phyloP scores from a whole-genome alignment of 1,284 basidiomycete species.

The Papiliotrema fonsecae region DNA sequence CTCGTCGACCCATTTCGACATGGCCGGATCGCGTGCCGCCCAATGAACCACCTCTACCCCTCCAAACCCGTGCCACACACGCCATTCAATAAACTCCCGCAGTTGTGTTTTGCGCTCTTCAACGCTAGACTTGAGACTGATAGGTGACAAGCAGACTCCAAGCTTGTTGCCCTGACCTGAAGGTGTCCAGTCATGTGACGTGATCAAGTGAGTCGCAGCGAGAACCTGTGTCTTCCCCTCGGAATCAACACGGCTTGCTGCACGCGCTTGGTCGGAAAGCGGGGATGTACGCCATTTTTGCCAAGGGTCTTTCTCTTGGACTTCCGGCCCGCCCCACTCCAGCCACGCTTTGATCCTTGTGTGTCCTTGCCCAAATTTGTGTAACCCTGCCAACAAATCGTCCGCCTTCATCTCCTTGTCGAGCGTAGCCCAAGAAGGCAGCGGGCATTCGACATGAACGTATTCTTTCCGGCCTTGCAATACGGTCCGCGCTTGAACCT shows the following conservation, averaged over 20 bases:
- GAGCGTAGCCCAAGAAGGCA: conserved; percentile 7
- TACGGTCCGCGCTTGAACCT: background rate
- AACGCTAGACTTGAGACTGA: conserved; percentile 1
- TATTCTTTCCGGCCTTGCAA: conserved; percentile 7
- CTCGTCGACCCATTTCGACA: conserved; percentile 3
- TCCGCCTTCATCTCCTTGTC: conserved; percentile 2
- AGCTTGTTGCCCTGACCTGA: background rate
- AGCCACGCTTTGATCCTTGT: background rate
- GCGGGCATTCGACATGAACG: conserved; percentile 5
- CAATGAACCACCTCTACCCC: conserved; percentile 9
- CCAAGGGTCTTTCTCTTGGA: background rate
- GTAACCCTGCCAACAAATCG: background rate
- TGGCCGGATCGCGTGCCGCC: conserved; percentile 4
- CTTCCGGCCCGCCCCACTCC: background rate
- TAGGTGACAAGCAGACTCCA: conserved; percentile 6
- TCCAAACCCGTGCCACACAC: conserved; percentile 9
- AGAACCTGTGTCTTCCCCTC: background rate
- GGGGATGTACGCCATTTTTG: background rate
- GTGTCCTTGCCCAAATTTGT: background rate
- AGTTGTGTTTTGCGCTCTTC: background rate
- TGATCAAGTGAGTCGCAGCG: background rate
- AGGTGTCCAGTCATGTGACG: conserved; percentile 1
- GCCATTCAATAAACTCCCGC: conserved; percentile 8
- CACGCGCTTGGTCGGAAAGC: background rate
- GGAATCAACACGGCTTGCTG: background rate